Conservation (phyloP, 2,329 filamentous ascomycete species). For the Thielaviopsis populi region DNA sequence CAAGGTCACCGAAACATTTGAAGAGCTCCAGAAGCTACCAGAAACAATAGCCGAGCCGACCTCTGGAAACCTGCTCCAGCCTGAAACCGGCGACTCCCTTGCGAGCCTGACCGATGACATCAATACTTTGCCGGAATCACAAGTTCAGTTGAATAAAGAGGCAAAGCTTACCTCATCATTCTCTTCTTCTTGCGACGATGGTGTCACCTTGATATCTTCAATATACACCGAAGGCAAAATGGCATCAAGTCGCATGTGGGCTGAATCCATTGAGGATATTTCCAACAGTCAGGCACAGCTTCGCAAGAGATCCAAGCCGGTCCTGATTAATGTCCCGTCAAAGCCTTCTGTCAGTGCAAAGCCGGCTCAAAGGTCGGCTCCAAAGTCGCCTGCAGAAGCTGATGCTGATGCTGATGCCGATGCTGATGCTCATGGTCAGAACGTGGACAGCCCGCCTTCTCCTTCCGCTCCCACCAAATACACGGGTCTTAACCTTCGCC, state of each 20-base stretch:
- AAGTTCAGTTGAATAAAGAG: conserved; percentile 12
- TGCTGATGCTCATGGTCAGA: neutral
- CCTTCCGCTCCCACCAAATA: neutral
- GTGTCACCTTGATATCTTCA: conserved; percentile 10
- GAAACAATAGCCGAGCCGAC: neutral
- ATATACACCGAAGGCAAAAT: conserved; percentile 10
- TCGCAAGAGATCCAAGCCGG: neutral
- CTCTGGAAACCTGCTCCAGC: neutral
- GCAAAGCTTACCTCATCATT: conserved; percentile 4
- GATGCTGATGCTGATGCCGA: neutral
- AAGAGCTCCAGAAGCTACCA: neutral
- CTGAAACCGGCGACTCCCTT: neutral
- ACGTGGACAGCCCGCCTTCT: neutral
- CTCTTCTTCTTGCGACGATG: conserved; percentile 9
- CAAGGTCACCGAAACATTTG: neutral
- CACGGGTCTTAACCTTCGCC: conserved; percentile 7
- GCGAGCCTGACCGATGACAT: neutral
- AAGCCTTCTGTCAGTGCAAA: neutral
- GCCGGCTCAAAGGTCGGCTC: neutral
- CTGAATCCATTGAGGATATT: conserved; percentile 5
- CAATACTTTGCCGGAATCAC: conserved; percentile 18
- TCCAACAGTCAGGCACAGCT: conserved; percentile 11
- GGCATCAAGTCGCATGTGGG: conserved; percentile 8
- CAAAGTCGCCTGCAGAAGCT: no score
- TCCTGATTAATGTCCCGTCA: neutral